A percentile compares a stretch with the other conserved stretches of the same genome.
Conservation (phyloP, 768 basidiomycete genomes). For the Megacollybia marginata region DNA sequence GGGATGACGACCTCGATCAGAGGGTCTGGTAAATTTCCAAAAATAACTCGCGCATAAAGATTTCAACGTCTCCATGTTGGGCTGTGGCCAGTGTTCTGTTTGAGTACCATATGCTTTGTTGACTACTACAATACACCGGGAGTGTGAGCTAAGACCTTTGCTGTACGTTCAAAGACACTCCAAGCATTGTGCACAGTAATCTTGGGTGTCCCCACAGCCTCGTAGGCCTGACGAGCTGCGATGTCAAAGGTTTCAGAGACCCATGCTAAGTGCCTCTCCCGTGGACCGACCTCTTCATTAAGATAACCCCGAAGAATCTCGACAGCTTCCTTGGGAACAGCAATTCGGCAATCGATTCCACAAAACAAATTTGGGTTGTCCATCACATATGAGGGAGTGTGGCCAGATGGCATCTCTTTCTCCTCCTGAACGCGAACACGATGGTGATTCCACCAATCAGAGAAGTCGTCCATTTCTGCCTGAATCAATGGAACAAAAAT, state of each 20-base stretch:
- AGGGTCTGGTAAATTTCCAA: too few relatives aligned
- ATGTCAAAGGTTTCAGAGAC: background rate
- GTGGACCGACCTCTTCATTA: background rate
- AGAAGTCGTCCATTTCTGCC: constrained; percentile 11
- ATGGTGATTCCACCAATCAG: constrained; percentile 16
- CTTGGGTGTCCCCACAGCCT: background rate
- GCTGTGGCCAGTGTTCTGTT: too few relatives aligned
- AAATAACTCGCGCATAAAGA: too few relatives aligned
- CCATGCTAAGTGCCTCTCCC: background rate
- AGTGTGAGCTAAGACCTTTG: too few relatives aligned
- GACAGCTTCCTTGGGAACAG: background rate
- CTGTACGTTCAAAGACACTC: too few relatives aligned
- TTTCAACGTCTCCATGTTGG: too few relatives aligned
- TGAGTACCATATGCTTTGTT: too few relatives aligned
- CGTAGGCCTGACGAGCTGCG: background rate
- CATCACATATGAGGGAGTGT: background rate
- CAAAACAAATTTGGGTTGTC: background rate
- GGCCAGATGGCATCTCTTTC: constrained; percentile 4
- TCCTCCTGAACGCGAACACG: constrained; percentile 2
- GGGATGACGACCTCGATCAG: too few relatives aligned
- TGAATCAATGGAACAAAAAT: constrained; percentile 18
- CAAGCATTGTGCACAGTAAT: background rate
- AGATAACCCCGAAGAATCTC: background rate
- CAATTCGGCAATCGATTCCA: background rate
- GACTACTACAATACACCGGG: too few relatives aligned